Evolutionary conservation across 2,329 filamentous ascomycete genomes (phyloP).

Genomic region (Colletotrichum sublineola): DNA sequence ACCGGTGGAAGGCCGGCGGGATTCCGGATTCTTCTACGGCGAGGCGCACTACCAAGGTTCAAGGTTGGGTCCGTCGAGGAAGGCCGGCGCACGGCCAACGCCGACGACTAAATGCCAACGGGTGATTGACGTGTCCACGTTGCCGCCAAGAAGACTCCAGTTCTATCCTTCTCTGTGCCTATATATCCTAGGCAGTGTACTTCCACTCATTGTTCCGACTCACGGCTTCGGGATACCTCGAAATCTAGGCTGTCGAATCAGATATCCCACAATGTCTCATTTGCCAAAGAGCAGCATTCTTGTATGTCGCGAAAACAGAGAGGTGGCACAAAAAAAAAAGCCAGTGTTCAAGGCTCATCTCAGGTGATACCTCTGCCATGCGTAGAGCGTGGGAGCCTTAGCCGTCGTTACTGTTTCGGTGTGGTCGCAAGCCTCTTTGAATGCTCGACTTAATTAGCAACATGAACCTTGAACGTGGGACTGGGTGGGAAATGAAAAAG

Average conservation of each 20-base stretch:
- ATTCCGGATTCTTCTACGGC: constrained; percentile 20
- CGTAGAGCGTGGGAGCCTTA: constrained; percentile 3
- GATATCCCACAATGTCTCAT: neutral
- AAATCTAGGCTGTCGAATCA: neutral
- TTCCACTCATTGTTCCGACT: neutral
- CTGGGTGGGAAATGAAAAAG: constrained; percentile 36
- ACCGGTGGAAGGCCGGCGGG: constrained; percentile 9
- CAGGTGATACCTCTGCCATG: constrained; percentile 17
- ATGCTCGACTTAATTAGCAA: constrained; percentile 26
- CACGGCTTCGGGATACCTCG: neutral
- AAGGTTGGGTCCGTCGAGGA: constrained; percentile 17
- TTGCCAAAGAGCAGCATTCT: constrained; percentile 9
- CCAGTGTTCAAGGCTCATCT: constrained; percentile 20
- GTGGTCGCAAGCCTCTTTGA: constrained; percentile 6
- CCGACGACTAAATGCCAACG: constrained; percentile 36
- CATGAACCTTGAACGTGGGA: constrained; percentile 27
- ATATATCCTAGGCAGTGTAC: neutral
- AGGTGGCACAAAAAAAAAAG: neutral
- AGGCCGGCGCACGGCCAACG: constrained; percentile 18
- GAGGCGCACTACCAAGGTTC: constrained; percentile 15
- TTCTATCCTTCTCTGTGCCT: constrained; percentile 10
- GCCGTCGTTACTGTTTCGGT: constrained; percentile 28
- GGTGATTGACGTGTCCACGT: constrained; percentile 33
- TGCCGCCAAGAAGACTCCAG: constrained; percentile 11
- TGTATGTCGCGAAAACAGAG: neutral